Evolutionary conservation across 2,329 filamentous ascomycete species (phyloP), one percentile per base, ranked within the genome.

Genomic region (Trichoderma lentiforme): DNA sequence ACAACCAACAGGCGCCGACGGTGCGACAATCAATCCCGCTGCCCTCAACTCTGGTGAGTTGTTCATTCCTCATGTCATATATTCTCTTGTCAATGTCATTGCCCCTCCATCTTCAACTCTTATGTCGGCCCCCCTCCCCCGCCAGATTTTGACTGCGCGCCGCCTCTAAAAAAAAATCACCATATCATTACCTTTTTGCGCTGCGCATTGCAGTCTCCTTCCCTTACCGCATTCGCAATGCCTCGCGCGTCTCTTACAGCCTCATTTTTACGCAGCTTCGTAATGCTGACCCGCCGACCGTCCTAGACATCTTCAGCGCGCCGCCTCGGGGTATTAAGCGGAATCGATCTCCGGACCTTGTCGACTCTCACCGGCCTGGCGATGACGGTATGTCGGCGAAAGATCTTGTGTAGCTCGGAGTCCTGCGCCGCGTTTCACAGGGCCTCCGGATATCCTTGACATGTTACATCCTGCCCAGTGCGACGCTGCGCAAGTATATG

Each of bases 21-120:
- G 92, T 86, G 93, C 92, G 81, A 97, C 94, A 80, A 96, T 97
- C 87, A 93, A 97, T 87, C 94, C 94, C 81, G 93, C 93, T 79
- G 93, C 92, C 75, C 88, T 97, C 85, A 94, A 92, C 85, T 91
- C 91, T 86, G 90, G 92, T 95, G 90, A 82, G 85, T 86, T 62
- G n/a, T 68, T 70, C 12, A 70, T 65, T 60, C 71, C 30, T 51
- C 65, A 53, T 62, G 34, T 58, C 56, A 58, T 71, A 66, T 58
- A 62, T 62, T 43, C 15, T 21, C 26, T 32, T 32, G 53, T 53
- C 43, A 28, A 36, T 9, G 28, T 64, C 63, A 60, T 26, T 71
- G 60, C 68, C 71, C 68, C 68, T 73, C 71, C 61, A 68, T 71
- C 53, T 9, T 34, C 26, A 32, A 21, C 21, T 43, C 39, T 53